phyloP scores from a whole-genome alignment of 1,284 basidiomycete genomes.

The Trichosporon sp. region DNA sequence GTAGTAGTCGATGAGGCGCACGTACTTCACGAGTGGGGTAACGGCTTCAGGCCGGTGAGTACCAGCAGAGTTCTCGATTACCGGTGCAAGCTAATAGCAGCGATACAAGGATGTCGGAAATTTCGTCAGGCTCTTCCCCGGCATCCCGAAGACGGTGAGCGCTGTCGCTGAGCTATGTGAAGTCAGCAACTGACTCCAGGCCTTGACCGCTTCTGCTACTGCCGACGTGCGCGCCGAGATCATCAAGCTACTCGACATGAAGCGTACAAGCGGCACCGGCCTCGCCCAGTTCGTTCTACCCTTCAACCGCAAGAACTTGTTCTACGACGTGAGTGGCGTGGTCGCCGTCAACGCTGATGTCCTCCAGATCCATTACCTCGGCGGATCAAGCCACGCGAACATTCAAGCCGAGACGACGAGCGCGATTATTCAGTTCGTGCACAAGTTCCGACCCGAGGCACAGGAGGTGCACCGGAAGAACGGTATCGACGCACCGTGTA shows the following conservation, averaged over 20 bases:
- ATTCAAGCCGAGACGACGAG: slow-evolving; percentile 18
- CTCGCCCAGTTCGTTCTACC: slow-evolving; percentile 71
- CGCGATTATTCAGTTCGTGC: slow-evolving; percentile 70
- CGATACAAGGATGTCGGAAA: slow-evolving; percentile 72
- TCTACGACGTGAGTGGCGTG: slow-evolving; percentile 66
- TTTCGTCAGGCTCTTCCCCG: slow-evolving; percentile 69
- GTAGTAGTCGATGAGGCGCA: slow-evolving; percentile 84
- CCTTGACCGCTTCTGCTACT: slow-evolving; percentile 57
- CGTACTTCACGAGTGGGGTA: slow-evolving; percentile 88
- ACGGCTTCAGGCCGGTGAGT: slow-evolving; percentile 66
- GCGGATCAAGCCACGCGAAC: slow-evolving; percentile 1
- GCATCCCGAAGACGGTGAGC: slow-evolving; percentile 75
- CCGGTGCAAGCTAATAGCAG: slow-evolving; percentile 26
- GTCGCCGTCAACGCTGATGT: neutral
- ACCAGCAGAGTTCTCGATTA: no score
- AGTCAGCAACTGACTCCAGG: slow-evolving; percentile 34
- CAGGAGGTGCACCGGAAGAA: slow-evolving; percentile 33
- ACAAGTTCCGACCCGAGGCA: slow-evolving; percentile 36
- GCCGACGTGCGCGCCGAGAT: slow-evolving; percentile 73
- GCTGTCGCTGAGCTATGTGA: neutral
- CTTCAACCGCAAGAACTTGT: slow-evolving; percentile 77
- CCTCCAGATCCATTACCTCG: slow-evolving; percentile 19
- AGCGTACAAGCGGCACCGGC: slow-evolving; percentile 39
- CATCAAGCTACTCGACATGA: slow-evolving; percentile 66
- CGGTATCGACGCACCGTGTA: slow-evolving; percentile 55